Base-by-base conservation (phyloP, 176 grass and related monocot genomes). In the Lolium perenne region DNA sequence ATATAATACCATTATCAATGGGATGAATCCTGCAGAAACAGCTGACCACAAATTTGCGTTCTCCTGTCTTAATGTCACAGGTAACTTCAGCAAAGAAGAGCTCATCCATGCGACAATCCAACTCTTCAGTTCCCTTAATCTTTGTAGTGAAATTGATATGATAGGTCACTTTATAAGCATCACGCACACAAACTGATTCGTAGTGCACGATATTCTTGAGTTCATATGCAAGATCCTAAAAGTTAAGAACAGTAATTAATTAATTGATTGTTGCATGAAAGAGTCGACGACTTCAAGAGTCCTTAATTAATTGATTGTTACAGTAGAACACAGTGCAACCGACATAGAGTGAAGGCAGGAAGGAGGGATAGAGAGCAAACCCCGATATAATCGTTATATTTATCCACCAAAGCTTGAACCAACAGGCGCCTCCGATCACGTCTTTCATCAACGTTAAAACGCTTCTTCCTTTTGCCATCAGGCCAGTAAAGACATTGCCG, bases 101-200 rank as follows among this genome's bases (percentile, higher is more conserved):
- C 1, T 26, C 32, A 35, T 35, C 43, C 16, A 13, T 4, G n/a
- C 9, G 8, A 50, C 23, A 66, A 15, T 64, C 59, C n/a, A 29
- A 78, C 10, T 41, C 55, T 61, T 61, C 6, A 46, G 55, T 3
- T 65, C 23, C 5, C 32, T 80, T 80, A 1, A 22, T 0, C 60
- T 32, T 66, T 9, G 45, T 6, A 7, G 60, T 81, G 79, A 81
- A 81, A 51, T 51, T 81, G 60, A 81, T 50, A 81, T 68, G 79
- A 20, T 66, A 3, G 61, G 23, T 51, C 2, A 11, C 1, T 6
- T 6, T 81, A 0, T 20, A 3, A 12, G 2, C 9, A 76, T 76
- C 8, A 25, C 5, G 6, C 61, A 51, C 9, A 35, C 14, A 4
- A 81, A 81, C 61, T 67, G 16, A 29, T 81, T 18, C 17, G 6